Evolutionary conservation across 192 early-diverging fungal species (phyloP).

Genomic region (Rhizoclosmatium sp.): DNA sequence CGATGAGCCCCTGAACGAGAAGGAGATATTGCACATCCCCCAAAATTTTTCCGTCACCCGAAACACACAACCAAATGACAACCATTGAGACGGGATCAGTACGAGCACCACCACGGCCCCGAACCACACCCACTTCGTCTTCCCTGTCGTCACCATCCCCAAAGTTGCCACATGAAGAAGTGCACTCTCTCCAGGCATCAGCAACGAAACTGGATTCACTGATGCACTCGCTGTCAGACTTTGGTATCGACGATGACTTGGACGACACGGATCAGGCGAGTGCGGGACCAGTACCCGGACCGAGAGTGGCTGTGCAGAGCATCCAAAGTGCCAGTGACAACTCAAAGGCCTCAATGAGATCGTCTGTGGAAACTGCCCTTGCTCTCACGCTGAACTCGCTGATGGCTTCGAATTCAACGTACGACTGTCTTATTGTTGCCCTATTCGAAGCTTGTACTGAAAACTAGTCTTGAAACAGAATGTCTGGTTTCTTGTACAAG

Average conservation of each 20-base stretch:
- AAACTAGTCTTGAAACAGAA: neutral
- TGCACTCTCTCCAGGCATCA: neutral
- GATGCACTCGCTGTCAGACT: neutral
- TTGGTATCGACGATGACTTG: neutral
- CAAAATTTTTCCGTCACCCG: too few species aligned
- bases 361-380: neutral
- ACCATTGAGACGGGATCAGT: too few species aligned
- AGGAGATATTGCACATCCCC: too few species aligned
- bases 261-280: neutral
- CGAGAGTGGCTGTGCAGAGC: too few species aligned
- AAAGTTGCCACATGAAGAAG: too few species aligned
- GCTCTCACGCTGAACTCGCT: neutral
- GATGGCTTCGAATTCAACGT: neutral
- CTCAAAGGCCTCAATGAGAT: neutral
- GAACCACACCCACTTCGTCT: too few species aligned
- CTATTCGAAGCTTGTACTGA: too few species aligned
- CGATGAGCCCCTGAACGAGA: too few species aligned
- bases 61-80: too few species aligned
- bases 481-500: conserved; percentile 12
- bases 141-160: too few species aligned
- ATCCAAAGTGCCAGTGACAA: too few species aligned
- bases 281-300: neutral
- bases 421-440: neutral
- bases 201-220: neutral
- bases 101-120: too few species aligned